Evolutionary conservation across 805 yeast species (phyloP).

Genomic region (Spathaspora hagerdaliae): DNA sequence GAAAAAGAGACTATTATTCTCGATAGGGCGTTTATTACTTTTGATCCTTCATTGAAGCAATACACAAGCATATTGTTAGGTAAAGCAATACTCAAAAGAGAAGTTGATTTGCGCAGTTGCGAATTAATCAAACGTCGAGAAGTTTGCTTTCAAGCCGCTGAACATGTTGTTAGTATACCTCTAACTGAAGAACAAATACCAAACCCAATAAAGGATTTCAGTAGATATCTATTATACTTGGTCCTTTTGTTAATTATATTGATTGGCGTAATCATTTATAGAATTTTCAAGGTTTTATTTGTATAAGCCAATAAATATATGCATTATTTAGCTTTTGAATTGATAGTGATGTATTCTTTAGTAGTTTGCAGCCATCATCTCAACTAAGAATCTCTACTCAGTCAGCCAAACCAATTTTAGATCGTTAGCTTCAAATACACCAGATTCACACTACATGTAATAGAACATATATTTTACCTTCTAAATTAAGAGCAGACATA

Average conservation of each 20-base stretch:
- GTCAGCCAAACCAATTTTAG: too few species aligned
- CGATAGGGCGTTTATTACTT: conserved; percentile 23
- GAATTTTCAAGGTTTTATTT: conserved; percentile 22
- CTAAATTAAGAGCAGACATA: too few species aligned
- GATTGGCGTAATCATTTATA: conserved; percentile 20
- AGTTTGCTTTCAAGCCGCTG: conserved; percentile 39
- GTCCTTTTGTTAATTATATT: conserved; percentile 21
- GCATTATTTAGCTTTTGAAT: neutral
- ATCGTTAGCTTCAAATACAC: too few species aligned
- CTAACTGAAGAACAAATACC: conserved; percentile 23
- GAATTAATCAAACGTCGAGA: conserved; percentile 32
- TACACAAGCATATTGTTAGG: conserved; percentile 37
- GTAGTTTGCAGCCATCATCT: neutral
- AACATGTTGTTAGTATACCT: conserved; percentile 40
- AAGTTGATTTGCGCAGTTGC: conserved; percentile 24
- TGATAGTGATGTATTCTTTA: neutral
- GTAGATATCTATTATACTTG: conserved; percentile 20
- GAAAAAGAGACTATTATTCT: conserved; percentile 30
- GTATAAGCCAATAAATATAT: neutral
- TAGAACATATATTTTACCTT: too few species aligned
- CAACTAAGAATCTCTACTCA: too few species aligned
- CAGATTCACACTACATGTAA: too few species aligned
- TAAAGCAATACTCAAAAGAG: conserved; percentile 35
- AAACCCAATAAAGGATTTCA: conserved; percentile 18
- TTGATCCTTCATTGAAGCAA: conserved; percentile 31